Conservation (phyloP, 495 filamentous ascomycete species). For the Tuber aestivum region DNA sequence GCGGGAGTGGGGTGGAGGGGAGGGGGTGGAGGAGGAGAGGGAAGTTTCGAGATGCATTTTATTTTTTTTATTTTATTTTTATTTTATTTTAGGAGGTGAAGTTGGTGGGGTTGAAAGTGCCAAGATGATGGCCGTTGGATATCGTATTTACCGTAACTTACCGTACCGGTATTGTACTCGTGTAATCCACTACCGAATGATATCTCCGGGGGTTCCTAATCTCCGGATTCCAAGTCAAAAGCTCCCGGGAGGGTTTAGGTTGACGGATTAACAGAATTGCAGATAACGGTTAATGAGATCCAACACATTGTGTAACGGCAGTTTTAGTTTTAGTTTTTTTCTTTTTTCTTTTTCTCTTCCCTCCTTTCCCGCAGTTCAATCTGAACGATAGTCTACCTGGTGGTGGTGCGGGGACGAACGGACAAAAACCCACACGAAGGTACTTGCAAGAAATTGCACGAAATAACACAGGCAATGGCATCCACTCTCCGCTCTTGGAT, state of each 20-base stretch:
- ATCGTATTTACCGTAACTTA: too few species aligned
- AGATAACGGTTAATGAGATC: neutral
- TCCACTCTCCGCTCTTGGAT: slow-evolving; percentile 17
- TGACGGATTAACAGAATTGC: too few species aligned
- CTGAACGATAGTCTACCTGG: neutral
- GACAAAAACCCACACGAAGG: neutral
- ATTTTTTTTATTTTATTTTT: neutral
- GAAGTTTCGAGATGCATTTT: slow-evolving; percentile 26
- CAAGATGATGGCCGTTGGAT: neutral
- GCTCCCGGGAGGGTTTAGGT: too few species aligned
- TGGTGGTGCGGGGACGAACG: neutral
- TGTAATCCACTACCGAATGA: too few species aligned
- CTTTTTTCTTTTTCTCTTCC: neutral
- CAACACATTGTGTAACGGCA: too few species aligned
- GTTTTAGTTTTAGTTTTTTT: too few species aligned
- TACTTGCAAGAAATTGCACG: neutral
- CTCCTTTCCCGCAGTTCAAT: neutral
- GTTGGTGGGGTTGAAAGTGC: neutral
- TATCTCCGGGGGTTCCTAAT: too few species aligned
- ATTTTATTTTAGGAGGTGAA: neutral
- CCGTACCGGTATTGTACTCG: too few species aligned
- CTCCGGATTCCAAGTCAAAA: too few species aligned
- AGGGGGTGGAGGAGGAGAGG: slow-evolving; percentile 10
- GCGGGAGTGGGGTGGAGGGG: neutral
- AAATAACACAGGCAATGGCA: slow-evolving; percentile 5